Conservation (phyloP, 2,329 filamentous ascomycete genomes). For the Cyanodermella asteris region DNA sequence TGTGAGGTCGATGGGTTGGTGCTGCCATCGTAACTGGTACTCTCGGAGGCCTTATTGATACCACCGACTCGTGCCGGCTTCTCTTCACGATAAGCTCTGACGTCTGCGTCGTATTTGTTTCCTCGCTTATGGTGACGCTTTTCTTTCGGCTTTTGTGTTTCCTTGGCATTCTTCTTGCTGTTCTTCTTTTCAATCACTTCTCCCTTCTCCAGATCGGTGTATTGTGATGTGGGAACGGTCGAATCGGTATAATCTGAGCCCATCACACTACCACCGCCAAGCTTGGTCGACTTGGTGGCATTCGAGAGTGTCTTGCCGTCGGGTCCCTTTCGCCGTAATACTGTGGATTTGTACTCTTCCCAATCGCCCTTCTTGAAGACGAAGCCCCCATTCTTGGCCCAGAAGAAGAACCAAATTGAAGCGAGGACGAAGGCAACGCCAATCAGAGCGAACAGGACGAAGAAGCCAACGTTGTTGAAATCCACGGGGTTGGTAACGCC, state of each 20-base stretch:
- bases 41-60: constrained; percentile 63
- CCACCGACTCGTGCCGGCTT: constrained; percentile 72
- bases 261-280: constrained; percentile 68
- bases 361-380: constrained; percentile 68
- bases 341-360: constrained; percentile 96
- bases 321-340: constrained; percentile 68
- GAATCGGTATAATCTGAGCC: constrained; percentile 18
- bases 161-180: constrained; percentile 25
- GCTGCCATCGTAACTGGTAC: constrained; percentile 58
- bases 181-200: constrained; percentile 17
- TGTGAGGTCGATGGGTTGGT: constrained; percentile 40
- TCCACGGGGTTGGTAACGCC: constrained; percentile 19
- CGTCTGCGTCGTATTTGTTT: constrained; percentile 29
- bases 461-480: constrained; percentile 40
- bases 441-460: constrained; percentile 69
- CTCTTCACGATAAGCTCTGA: constrained; percentile 70
- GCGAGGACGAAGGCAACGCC: constrained; percentile 52
- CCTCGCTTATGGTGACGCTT: constrained; percentile 4
- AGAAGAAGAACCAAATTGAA: constrained; percentile 96
- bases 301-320: constrained; percentile 71
- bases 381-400: constrained; percentile 91
- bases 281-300: constrained; percentile 57
- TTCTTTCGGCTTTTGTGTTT: constrained; percentile 10
- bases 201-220: constrained; percentile 16
- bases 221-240: constrained; percentile 18